Percentiles rank a stretch among this genome's conserved stretches.
Conservation (phyloP, 2,329 filamentous ascomycete genomes). For the Ustulina deusta region DNA sequence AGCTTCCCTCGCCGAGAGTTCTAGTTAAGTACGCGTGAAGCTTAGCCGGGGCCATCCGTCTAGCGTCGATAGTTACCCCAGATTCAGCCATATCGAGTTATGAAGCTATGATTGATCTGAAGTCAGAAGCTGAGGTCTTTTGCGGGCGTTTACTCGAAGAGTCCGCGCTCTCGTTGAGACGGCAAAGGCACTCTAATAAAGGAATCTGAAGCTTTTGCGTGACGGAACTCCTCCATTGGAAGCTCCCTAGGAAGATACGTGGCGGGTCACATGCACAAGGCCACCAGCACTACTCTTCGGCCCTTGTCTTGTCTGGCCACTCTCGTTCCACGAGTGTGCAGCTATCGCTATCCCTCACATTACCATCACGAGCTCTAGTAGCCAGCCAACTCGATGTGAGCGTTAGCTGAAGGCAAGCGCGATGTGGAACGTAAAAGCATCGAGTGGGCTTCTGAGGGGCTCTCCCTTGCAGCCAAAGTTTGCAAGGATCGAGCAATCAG, state of each 20-base stretch:
- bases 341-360: not conserved
- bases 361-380: not conserved
- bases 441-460: not conserved
- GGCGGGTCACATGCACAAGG: too few relatives aligned
- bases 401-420: too few relatives aligned
- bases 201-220: not conserved
- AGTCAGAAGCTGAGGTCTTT: not conserved
- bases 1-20: not conserved
- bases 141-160: too few relatives aligned
- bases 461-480: not conserved
- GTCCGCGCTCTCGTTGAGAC: not conserved
- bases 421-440: not conserved
- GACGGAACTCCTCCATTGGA: not conserved
- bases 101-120: not conserved
- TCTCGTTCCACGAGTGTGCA: too few relatives aligned
- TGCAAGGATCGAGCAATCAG: not conserved
- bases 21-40: not conserved
- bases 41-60: not conserved
- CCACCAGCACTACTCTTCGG: too few relatives aligned
- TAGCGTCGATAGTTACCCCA: not conserved
- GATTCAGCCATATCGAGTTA: not conserved
- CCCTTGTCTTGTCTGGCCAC: too few relatives aligned
- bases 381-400: too few relatives aligned
- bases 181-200: not conserved
- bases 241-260: too few relatives aligned